phyloP scores from a whole-genome alignment of 2,329 filamentous ascomycete genomes.

The Akanthomyces dipterigenus region DNA sequence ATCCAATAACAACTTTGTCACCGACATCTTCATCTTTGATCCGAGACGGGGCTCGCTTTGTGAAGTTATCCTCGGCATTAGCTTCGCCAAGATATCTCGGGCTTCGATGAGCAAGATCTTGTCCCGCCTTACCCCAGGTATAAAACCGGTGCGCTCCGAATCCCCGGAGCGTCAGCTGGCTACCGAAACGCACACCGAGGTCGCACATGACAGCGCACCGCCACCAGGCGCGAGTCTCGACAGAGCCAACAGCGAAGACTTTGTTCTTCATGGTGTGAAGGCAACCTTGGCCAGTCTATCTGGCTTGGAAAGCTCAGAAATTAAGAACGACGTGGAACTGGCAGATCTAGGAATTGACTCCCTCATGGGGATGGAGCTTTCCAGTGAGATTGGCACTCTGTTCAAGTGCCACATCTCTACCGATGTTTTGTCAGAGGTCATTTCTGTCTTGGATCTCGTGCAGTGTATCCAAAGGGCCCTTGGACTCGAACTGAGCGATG shows the following conservation, averaged over 20 bases:
- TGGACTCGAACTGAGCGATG: too few relatives aligned
- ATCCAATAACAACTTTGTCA: neutral
- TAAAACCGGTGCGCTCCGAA: too few relatives aligned
- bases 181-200: too few relatives aligned
- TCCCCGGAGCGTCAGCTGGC: too few relatives aligned
- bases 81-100: neutral
- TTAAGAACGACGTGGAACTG: too few relatives aligned
- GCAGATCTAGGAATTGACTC: conserved; percentile 43
- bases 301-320: too few relatives aligned
- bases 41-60: neutral
- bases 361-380: conserved; percentile 42
- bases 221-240: too few relatives aligned
- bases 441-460: too few relatives aligned
- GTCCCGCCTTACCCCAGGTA: conserved; percentile 20
- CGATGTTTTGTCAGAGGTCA: neutral
- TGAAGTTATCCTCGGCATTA: conserved; percentile 13
- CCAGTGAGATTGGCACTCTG: conserved; percentile 30
- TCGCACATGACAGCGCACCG: conserved; percentile 24
- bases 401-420: conserved; percentile 20
- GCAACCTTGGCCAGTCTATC: too few relatives aligned
- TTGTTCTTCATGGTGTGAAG: too few relatives aligned
- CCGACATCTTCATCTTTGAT: conserved; percentile 13
- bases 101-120: conserved; percentile 8
- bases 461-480: too few relatives aligned
- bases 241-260: too few relatives aligned